Conservation (phyloP, 768 basidiomycete species). For the Leccinum subgranulosum region DNA sequence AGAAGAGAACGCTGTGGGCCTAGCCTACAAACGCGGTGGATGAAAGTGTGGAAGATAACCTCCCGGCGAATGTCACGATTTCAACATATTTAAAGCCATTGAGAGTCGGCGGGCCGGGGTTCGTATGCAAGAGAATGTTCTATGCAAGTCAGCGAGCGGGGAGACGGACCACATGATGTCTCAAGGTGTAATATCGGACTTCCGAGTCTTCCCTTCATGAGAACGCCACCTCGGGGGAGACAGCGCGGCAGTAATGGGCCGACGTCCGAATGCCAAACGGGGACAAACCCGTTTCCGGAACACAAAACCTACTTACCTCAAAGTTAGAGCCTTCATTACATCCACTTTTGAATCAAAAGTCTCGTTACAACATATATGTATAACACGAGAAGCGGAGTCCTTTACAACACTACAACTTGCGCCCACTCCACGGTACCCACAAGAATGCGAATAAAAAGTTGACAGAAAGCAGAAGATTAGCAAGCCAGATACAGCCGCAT, state of each 20-base stretch:
- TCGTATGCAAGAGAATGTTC: not conserved
- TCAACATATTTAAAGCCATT: slow-evolving; percentile 6
- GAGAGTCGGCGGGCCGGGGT: not conserved
- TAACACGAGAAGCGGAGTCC: not conserved
- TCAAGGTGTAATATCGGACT: not conserved
- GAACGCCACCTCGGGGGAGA: not conserved
- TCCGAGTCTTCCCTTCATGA: not conserved
- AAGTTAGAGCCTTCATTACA: not conserved
- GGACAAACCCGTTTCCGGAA: not conserved
- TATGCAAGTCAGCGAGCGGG: not conserved
- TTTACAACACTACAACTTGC: not conserved
- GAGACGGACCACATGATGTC: not conserved
- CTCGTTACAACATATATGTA: not conserved
- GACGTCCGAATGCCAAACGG: too few relatives aligned
- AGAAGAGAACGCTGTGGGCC: not conserved
- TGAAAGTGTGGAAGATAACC: not conserved
- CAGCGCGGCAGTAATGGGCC: not conserved
- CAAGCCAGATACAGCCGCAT: not conserved
- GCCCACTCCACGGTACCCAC: not conserved
- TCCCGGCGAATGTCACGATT: not conserved
- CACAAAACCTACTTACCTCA: not conserved
- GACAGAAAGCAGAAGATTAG: not conserved
- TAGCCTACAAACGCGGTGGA: not conserved
- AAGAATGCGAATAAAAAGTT: not conserved
- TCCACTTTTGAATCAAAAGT: not conserved